Evolutionary conservation across 495 filamentous ascomycete genomes (phyloP), one percentile per base, ranked within the genome.

Genomic region (Penicillium flavigenum): DNA sequence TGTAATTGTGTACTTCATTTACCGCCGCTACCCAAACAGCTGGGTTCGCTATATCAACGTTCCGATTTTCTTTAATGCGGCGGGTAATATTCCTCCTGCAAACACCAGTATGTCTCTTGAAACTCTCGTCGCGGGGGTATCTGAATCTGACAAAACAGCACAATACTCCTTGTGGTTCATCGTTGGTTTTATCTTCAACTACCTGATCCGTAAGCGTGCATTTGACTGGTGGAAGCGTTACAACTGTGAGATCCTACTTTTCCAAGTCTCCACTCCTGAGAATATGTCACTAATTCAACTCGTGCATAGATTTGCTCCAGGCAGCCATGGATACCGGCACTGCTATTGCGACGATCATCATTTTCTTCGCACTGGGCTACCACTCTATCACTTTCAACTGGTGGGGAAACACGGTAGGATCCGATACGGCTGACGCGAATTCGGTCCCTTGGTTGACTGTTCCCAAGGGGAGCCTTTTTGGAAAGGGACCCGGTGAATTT

Each of bases 181-280:
- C 39, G 76, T 86, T n/a, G 85, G 85, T 10, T 76, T 78, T 32
- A 41, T 79, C 24, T 88, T 87, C 72, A 86, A 87, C 62, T 81
- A 78, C 55, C 76, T 77, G 50, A 78, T 87, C 54, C 74, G 80
- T 39, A 75, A 80, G 42, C 76, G 76, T 51, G 81, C 77, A 66
- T 78, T 74, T 27, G 81, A 80, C 48, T 87, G 85, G 85, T 87
- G 84, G 85, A 70, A 82, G 64, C 82, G 83, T 56, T 88, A 87
- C 63, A 88, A 88, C 66, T 89, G 66, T 61, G 20, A 56, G 65
- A 49, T 9, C n/a, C 41, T 53, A 47, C 10, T 1, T 51, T 19
- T 6, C 22, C 26, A 52, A 19, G 0, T n/a, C 20, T 4, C 4
- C 27, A 6, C 26, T 47, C 12, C 0, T 32, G 47, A 24, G 24